A percentile compares a stretch with the other conserved stretches of the same genome.
Evolutionary conservation across 345 rosid genomes (phyloP).

Genomic region (Gossypium rotundifolium): DNA sequence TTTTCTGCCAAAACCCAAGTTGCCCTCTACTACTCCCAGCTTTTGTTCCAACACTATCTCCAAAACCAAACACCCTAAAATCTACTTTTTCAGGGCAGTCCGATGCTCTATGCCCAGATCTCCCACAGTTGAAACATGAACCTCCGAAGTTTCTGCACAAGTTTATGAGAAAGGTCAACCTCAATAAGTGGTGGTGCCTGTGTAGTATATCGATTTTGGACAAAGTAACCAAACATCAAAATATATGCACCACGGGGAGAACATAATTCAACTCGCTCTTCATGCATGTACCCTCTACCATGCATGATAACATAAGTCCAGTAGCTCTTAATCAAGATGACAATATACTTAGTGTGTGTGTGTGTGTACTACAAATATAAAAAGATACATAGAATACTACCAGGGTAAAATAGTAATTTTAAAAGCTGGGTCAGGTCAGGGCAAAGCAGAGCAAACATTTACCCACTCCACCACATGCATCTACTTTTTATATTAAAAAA

Average conservation of each 20-base stretch:
- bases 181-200: neutral
- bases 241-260: neutral
- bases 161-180: neutral
- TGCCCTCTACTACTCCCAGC: neutral
- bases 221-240: neutral
- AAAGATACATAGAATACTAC: no score
- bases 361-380: no score
- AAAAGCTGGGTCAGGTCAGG: no score
- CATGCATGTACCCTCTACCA: neutral
- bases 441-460: no score
- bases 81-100: slow-evolving; percentile 63
- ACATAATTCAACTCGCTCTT: neutral
- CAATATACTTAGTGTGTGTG: no score
- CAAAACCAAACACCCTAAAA: slow-evolving; percentile 23
- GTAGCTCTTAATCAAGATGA: no score
- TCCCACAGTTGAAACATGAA: slow-evolving; percentile 74
- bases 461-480: no score
- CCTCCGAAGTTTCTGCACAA: slow-evolving; percentile 66
- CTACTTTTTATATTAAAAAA: no score
- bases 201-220: neutral
- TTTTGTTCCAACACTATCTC: neutral
- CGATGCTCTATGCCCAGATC: slow-evolving; percentile 77
- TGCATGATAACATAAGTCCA: no score
- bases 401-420: no score
- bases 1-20: neutral